Evolutionary conservation across 116 monocot species (phyloP), one percentile per base, ranked within the genome.

Genomic region (Trichopus zeylanicus): DNA sequence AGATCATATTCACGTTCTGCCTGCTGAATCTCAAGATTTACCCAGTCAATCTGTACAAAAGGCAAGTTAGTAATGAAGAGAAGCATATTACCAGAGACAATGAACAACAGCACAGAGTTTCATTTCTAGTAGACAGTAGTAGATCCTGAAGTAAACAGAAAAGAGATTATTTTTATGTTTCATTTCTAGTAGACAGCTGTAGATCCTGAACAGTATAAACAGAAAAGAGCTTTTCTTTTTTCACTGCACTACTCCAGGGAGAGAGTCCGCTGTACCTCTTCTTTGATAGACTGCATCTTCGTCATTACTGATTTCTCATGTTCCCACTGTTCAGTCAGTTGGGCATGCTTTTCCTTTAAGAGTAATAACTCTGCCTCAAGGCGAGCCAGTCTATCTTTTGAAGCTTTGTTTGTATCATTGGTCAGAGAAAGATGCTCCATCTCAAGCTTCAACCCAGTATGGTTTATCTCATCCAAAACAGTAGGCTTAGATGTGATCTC

Each of bases 401-500:
- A 92, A 66, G 92, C 83, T 77, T 92, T 99, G 55, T 99, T 89
- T 29, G 99, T 86, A 59, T 99, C 99, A 78, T 82, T 88, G 29
- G 78, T 92, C 34, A 99, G 74, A 58, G 99, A 99, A 13, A 99
- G 81, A 10, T 86, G 78, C 55, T 99, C 99, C 99, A 99, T 99
- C 70, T 99, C 99, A 58, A 99, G 61, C 75, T 99, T 99, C 37
- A 99, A 60, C 23, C 92, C 92, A 47, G 92, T 73, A 24, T 92
- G 88, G 67, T 92, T 77, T 33, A 99, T 99, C 72, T 99, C 99
- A 87, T 99, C 99, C 35, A 99, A 53, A 57, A 74, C 76, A 57
- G 88, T 99, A 42, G 99, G 99, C 57, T 99, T 92, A 18, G 99
- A 99, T 38, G 99, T 99, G 56, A 99, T 99, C 71, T 99, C 99